Conservation (phyloP, 805 yeast genomes). For the Candida sanyiensis region DNA sequence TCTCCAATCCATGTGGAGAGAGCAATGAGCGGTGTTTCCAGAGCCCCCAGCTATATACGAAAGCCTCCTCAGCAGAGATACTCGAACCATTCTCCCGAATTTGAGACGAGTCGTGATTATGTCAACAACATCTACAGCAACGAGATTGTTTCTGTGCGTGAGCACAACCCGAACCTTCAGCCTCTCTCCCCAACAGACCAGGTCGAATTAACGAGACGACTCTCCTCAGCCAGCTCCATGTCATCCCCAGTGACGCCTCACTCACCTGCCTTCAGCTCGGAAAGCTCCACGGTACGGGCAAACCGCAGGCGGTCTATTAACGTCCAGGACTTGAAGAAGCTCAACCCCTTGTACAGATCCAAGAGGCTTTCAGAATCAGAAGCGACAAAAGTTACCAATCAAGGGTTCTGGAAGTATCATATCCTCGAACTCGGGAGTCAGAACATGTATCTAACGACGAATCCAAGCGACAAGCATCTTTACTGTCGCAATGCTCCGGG, state of each 20-base stretch:
- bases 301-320: background rate
- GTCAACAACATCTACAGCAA: background rate
- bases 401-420: slow-evolving; percentile 46
- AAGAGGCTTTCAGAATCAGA: background rate
- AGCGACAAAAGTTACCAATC: slow-evolving; percentile 3
- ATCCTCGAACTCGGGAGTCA: slow-evolving; percentile 42
- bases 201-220: background rate
- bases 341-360: background rate
- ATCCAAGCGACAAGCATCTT: slow-evolving; percentile 55
- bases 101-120: no score
- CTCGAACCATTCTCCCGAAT: background rate
- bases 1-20: no score
- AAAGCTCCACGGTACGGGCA: background rate
- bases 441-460: slow-evolving; percentile 58
- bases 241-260: background rate
- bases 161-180: slow-evolving; percentile 24
- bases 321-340: background rate
- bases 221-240: background rate
- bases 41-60: slow-evolving; percentile 1
- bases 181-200: slow-evolving; percentile 10
- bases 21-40: slow-evolving; percentile 1
- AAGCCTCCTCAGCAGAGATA: slow-evolving; percentile 10
- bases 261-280: no score
- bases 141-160: background rate
- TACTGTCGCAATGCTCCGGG: slow-evolving; percentile 60